Conservation (phyloP, 2,329 filamentous ascomycete genomes). For the Lachnellula occidentalis region DNA sequence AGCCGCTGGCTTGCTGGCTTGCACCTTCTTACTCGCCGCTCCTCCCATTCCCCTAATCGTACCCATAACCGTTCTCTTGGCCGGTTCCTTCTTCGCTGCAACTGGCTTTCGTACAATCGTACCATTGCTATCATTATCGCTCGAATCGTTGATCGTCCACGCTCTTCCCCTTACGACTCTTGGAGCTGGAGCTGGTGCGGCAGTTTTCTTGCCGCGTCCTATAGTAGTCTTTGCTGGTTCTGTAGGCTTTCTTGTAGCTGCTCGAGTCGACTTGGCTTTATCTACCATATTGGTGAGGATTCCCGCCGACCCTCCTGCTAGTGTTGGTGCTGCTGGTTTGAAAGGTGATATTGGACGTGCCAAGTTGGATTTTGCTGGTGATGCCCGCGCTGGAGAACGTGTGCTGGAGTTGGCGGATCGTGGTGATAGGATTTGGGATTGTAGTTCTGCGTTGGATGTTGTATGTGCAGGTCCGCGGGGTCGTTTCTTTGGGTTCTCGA, state of each 20-base stretch:
- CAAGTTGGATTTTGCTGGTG: slow-evolving; percentile 53
- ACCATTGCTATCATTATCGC: slow-evolving; percentile 51
- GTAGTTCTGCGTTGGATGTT: slow-evolving; percentile 38
- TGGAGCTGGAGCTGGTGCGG: slow-evolving; percentile 34
- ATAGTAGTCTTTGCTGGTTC: slow-evolving; percentile 7
- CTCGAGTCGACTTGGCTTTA: slow-evolving; percentile 51
- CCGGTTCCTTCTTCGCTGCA: slow-evolving; percentile 34
- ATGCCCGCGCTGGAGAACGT: slow-evolving; percentile 31
- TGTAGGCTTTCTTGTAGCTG: slow-evolving; percentile 36
- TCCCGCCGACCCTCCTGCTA: slow-evolving; percentile 35
- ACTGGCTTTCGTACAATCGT: slow-evolving; percentile 57
- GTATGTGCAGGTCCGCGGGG: slow-evolving; percentile 31
- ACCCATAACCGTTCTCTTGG: slow-evolving; percentile 49
- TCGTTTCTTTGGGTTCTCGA: slow-evolving; percentile 67
- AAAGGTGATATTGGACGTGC: slow-evolving; percentile 56
- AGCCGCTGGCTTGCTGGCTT: slow-evolving; percentile 37
- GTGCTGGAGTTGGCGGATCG: slow-evolving; percentile 72
- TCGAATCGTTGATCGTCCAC: slow-evolving; percentile 58
- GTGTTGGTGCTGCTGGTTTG: slow-evolving; percentile 41
- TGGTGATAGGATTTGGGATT: slow-evolving; percentile 67
- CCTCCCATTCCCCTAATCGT: slow-evolving; percentile 48
- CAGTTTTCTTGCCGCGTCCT: slow-evolving; percentile 24
- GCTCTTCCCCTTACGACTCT: slow-evolving; percentile 46
- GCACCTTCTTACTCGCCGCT: slow-evolving; percentile 45
- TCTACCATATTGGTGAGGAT: slow-evolving; percentile 54